phyloP scores from a whole-genome alignment of 768 basidiomycete genomes.

The Xanthoconium stramineum region DNA sequence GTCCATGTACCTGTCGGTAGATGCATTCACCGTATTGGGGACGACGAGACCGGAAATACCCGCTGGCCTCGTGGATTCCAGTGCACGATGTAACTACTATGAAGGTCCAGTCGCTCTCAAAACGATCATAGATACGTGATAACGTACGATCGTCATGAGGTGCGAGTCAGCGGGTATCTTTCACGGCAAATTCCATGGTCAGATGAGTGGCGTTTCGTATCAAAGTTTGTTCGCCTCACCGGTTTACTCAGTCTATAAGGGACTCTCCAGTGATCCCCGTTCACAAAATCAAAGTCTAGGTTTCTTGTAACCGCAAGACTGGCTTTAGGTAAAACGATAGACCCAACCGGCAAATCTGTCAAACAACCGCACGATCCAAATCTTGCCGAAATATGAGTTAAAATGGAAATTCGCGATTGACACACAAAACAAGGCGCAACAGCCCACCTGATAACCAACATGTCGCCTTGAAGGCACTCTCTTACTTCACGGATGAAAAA shows the following conservation, averaged over 20 bases:
- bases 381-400: conserved; percentile 34
- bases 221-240: conserved; percentile 34
- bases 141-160: conserved; percentile 49
- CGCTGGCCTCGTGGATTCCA: conserved; percentile 44
- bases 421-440: background rate
- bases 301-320: conserved; percentile 71
- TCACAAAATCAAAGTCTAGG: conserved; percentile 70
- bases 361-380: conserved; percentile 81
- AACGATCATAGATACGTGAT: background rate
- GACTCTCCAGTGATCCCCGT: conserved; percentile 34
- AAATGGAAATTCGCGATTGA: background rate
- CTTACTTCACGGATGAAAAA: conserved; percentile 81
- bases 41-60: conserved; percentile 38
- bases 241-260: conserved; percentile 70
- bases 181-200: background rate
- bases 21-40: conserved; percentile 59
- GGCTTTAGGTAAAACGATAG: conserved; percentile 67
- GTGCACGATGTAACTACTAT: conserved; percentile 44
- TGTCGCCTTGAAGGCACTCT: conserved; percentile 65
- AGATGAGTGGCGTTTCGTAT: background rate
- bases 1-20: conserved; percentile 64
- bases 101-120: conserved; percentile 3
- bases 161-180: conserved; percentile 60
- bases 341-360: conserved; percentile 66
- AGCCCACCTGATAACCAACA: conserved; percentile 48